Percentiles rank a stretch among this genome's conserved stretches.
These are phyloP conservation scores for Crithidia sp. DNA, from an alignment of 208 protist genomes.

Conservation along the genomic window DNA sequence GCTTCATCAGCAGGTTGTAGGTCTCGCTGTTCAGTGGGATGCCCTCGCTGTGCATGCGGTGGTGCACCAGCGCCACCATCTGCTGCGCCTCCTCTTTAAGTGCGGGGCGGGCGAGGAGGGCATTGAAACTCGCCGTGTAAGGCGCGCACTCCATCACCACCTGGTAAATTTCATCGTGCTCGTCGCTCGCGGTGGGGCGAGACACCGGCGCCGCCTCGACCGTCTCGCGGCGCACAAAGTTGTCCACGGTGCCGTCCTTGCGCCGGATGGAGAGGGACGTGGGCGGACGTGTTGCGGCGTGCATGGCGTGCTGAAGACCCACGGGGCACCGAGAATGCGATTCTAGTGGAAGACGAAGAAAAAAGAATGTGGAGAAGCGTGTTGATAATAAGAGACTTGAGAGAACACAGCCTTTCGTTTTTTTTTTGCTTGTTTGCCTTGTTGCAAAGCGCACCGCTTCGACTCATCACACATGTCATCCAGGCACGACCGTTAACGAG, in stretches of 20 bases:
- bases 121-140: constrained; percentile 91
- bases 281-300: constrained; percentile 40
- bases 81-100: constrained; percentile 64
- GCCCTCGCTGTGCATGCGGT: constrained; percentile 82
- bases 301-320: constrained; percentile 9
- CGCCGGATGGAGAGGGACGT: constrained; percentile 70
- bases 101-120: constrained; percentile 54
- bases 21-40: constrained; percentile 90
- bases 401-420: background rate
- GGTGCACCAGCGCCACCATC: constrained; percentile 71
- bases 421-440: no score
- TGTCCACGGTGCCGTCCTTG: constrained; percentile 64
- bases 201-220: background rate
- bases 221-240: constrained; percentile 56
- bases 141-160: constrained; percentile 74
- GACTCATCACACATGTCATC: no score
- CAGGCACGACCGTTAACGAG: no score
- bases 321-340: background rate
- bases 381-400: background rate
- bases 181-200: constrained; percentile 14
- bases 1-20: constrained; percentile 91
- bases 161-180: constrained; percentile 73
- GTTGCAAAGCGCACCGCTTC: no score
- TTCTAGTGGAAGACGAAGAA: constrained; percentile 16
- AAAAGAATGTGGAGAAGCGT: constrained; percentile 20